A percentile compares a stretch with the other conserved stretches of the same genome.
Conservation (phyloP, 352 stramenopile species). For the Globisporangium paroecandrum region DNA sequence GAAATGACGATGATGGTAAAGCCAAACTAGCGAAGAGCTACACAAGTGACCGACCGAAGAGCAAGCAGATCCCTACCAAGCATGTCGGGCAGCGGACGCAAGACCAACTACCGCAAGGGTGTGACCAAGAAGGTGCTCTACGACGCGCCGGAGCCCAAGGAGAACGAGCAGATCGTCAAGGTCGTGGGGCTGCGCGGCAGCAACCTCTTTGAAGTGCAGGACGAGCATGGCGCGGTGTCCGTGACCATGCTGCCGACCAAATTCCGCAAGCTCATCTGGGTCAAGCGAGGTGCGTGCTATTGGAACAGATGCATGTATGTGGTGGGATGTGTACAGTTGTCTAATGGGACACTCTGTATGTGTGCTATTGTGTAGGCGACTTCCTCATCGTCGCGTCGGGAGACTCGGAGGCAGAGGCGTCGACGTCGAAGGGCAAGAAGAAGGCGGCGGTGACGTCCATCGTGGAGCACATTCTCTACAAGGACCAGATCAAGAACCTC, state of each 20-base stretch:
- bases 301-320: not conserved
- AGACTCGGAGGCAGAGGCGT: conserved; percentile 62
- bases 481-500: conserved; percentile 98
- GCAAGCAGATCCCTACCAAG: conserved; percentile 2
- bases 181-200: conserved; percentile 90
- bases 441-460: conserved; percentile 89
- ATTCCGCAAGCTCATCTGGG: conserved; percentile 98
- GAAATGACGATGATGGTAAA: not conserved
- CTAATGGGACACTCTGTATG: not conserved
- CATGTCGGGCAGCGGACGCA: conserved; percentile 90
- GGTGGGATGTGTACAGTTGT: not conserved
- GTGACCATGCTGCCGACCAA: conserved; percentile 97
- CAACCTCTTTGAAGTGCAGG: conserved; percentile 95
- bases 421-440: conserved; percentile 81
- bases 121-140: conserved; percentile 91
- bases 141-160: conserved; percentile 84
- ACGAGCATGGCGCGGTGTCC: conserved; percentile 47
- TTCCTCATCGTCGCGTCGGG: conserved; percentile 93
- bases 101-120: conserved; percentile 91
- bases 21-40: not conserved
- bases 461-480: conserved; percentile 97
- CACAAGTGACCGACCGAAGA: not conserved
- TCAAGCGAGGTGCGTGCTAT: conserved; percentile 84
- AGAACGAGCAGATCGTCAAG: conserved; percentile 90
- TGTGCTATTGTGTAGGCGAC: conserved; percentile 58